Evolutionary conservation across 1,284 basidiomycete genomes (phyloP).

Genomic region (Leucoagaricus sp.): DNA sequence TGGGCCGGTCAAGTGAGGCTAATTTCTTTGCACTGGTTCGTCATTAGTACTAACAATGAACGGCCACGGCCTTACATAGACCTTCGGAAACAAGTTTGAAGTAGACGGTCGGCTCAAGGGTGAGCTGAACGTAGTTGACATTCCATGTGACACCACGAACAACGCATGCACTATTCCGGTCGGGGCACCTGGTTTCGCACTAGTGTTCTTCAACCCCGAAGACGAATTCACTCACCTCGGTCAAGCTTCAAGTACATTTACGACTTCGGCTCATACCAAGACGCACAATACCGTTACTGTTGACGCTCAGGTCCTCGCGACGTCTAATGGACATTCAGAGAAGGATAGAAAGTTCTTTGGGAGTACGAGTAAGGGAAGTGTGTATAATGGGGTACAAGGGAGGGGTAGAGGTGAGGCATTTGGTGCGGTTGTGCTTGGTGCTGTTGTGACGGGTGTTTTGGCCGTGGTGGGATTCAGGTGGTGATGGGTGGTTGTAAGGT

Average conservation of each 20-base stretch:
- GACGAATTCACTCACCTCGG: conserved; percentile 40
- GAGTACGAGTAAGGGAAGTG: conserved; percentile 48
- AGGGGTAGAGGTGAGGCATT: not conserved
- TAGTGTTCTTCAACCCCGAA: conserved; percentile 62
- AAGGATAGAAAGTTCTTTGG: conserved; percentile 33
- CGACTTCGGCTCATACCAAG: conserved; percentile 53
- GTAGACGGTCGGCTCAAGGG: conserved; percentile 67
- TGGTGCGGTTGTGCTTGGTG: conserved; percentile 6
- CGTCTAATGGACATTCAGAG: conserved; percentile 52
- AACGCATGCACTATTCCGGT: conserved; percentile 63
- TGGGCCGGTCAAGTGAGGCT: conserved; percentile 62
- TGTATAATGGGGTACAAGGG: conserved; percentile 18
- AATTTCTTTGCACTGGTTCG: not conserved
- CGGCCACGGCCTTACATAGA: no score
- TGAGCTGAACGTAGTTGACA: conserved; percentile 47
- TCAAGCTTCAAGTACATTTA: conserved; percentile 48
- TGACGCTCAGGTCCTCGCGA: conserved; percentile 40
- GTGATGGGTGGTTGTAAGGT: not conserved
- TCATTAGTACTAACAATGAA: not conserved
- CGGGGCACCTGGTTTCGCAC: conserved; percentile 69
- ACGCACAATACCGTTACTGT: conserved; percentile 47
- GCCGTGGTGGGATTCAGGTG: conserved; percentile 2
- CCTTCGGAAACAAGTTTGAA: conserved; percentile 62
- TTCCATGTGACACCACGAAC: conserved; percentile 47
- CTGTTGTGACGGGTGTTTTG: conserved; percentile 10